Base-by-base conservation (phyloP, 305 asterid species). In the Fraxinus ornus region DNA sequence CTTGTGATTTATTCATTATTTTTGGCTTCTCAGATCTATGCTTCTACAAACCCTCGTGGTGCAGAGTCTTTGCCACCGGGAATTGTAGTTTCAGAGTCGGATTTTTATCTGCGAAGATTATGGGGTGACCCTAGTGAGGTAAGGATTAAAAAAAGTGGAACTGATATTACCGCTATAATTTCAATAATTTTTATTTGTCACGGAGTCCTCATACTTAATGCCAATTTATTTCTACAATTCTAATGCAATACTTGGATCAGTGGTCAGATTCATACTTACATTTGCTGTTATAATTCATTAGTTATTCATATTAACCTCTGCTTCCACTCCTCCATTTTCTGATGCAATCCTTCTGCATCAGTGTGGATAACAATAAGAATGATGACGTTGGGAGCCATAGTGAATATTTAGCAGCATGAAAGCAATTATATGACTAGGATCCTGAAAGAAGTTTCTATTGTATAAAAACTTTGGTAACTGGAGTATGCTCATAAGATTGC, bases 91-190 rank as follows among this genome's bases (percentile, higher is more conserved):
- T 77, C 97, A 30, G 92, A 94, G 85, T 79, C 98, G 68, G 98
- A 94, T 88, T 89, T 93, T 82, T 91, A 88, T 88, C 86, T 87
- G 85, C 90, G 98, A 81, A 89, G 97, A 85, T 90, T 94, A 86
- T 94, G 98, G 98, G 98, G 98, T 87, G 94, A 94, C 74, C 98
- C 98, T 66, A 90, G 92, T 83, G 93, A 91, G 94, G 98, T 94
- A 85, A 81, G 86, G 73, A 28, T n/a, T 55, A 79, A 80, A 77
- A 35, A 68, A 78, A 52, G 47, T 79, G 82, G 82, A 80, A 55
- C 76, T 35, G 49, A 64, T 84, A 55, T 28, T 82, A 28, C 62
- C 1, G 30, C 47, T 80, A 70, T 44, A 37, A 33, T 39, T 49
- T 13, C 19, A 13, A 15, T 64, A 17, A 55, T 70, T 77, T 72